Evolutionary conservation across 2,329 filamentous ascomycete genomes (phyloP).

Genomic region (Xylaria digitata): DNA sequence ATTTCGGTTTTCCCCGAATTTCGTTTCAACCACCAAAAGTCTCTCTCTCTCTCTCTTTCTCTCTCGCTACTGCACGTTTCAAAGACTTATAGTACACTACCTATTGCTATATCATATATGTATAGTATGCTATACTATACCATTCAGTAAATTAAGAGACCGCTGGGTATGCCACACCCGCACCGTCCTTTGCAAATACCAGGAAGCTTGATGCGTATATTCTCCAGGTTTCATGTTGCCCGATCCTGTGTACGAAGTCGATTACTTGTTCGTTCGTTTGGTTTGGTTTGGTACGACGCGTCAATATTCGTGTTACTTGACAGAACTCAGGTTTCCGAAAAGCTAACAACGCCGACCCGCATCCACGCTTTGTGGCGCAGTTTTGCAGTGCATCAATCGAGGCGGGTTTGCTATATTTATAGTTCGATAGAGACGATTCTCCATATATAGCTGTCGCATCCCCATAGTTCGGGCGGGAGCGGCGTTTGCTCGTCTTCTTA

Average conservation of each 20-base stretch:
- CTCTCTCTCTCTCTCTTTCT: background rate
- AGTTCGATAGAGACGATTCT: background rate
- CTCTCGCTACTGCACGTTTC: background rate
- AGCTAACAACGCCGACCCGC: constrained; percentile 6
- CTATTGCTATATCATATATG: background rate
- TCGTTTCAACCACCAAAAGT: background rate
- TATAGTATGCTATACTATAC: constrained; percentile 3
- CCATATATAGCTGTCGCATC: background rate
- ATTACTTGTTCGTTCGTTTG: constrained; percentile 1
- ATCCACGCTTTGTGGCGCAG: constrained; percentile 20
- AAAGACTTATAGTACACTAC: background rate
- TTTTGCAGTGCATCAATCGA: constrained; percentile 12
- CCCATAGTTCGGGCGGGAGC: background rate
- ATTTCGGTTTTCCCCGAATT: constrained; percentile 35
- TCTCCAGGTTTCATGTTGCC: background rate
- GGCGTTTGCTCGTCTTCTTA: background rate
- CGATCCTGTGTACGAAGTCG: background rate
- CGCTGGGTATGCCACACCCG: constrained; percentile 10
- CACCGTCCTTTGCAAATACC: constrained; percentile 1
- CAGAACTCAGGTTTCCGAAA: background rate
- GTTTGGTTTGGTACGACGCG: background rate
- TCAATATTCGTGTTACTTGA: constrained; percentile 4
- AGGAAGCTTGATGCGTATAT: background rate
- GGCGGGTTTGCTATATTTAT: constrained; percentile 6
- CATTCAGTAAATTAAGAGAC: constrained; percentile 1